A percentile compares a stretch with the other conserved stretches of the same genome.
Conservation (phyloP, 345 rosid species). For the Fremontodendron californicum region DNA sequence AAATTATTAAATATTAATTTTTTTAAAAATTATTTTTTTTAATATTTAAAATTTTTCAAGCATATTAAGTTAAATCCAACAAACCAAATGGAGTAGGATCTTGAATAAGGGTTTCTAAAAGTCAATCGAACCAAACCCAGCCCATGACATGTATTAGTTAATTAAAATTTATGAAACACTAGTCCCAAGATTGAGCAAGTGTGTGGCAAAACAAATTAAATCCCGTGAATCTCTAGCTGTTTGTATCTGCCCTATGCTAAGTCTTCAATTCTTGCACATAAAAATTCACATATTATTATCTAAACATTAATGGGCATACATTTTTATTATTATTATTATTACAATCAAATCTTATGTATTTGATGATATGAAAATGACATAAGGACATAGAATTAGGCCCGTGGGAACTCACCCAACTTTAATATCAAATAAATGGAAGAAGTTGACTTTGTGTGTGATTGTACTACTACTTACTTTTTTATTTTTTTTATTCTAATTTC, state of each 20-base stretch:
- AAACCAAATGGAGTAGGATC: too few relatives aligned
- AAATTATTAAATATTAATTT: too few relatives aligned
- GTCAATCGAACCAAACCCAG: neutral
- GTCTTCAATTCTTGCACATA: neutral
- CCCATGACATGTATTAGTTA: neutral
- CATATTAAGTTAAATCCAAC: too few relatives aligned
- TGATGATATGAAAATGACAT: constrained; percentile 16
- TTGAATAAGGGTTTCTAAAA: neutral
- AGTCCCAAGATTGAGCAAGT: constrained; percentile 4
- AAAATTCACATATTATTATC: neutral
- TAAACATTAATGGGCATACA: neutral
- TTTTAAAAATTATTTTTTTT: too few relatives aligned
- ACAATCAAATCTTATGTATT: neutral
- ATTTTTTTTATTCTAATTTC: constrained; percentile 3
- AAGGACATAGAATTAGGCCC: constrained; percentile 25
- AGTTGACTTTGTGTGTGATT: constrained; percentile 33
- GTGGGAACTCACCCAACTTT: constrained; percentile 34
- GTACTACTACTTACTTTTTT: neutral
- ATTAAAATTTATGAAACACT: constrained; percentile 6
- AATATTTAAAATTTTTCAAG: too few relatives aligned
- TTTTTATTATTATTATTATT: neutral
- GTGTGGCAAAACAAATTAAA: neutral
- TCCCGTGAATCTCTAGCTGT: constrained; percentile 21
- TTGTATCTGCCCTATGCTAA: neutral
- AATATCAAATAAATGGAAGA: constrained; percentile 12